These are phyloP conservation scores for Plasmodium vinckei DNA, from an alignment of 169 alveolate species.

Conservation along the genomic window DNA sequence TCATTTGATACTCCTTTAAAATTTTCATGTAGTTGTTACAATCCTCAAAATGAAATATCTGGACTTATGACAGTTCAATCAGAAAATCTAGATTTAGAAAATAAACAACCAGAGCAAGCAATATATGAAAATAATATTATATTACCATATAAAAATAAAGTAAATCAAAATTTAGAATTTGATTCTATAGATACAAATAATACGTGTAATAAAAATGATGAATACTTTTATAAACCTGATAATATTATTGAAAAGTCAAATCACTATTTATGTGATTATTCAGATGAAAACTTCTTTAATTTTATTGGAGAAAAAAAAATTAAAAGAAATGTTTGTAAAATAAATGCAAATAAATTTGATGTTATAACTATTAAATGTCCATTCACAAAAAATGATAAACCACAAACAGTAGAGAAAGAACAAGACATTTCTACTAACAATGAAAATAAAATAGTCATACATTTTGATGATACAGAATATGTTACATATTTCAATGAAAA, in stretches of 20 bases:
- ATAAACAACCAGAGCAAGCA: not conserved
- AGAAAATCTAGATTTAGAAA: slow-evolving; percentile 11
- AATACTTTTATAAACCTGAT: not conserved
- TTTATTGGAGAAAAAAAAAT: slow-evolving; percentile 7
- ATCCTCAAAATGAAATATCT: slow-evolving; percentile 31
- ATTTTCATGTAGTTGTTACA: slow-evolving; percentile 60
- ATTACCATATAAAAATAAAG: not conserved
- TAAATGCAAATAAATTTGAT: slow-evolving; percentile 40
- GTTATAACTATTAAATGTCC: slow-evolving; percentile 56
- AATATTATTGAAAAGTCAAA: slow-evolving; percentile 8
- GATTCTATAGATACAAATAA: not conserved
- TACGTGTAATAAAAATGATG: not conserved
- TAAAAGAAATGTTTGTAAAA: slow-evolving; percentile 31
- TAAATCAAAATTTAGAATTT: not conserved
- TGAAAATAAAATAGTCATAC: slow-evolving; percentile 12
- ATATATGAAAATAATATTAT: not conserved
- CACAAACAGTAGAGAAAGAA: not conserved
- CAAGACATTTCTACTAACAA: not conserved
- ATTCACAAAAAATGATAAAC: not conserved
- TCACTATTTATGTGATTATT: slow-evolving; percentile 36
- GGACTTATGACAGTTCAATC: slow-evolving; percentile 40
- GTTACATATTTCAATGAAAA: slow-evolving; percentile 23
- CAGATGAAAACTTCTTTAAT: not conserved
- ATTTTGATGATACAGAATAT: slow-evolving; percentile 16
- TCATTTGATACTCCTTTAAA: slow-evolving; percentile 9